Percentiles rank a stretch among this genome's conserved stretches.
Conservation (phyloP, 2,329 filamentous ascomycete species). For the Phialophora chinensis region DNA sequence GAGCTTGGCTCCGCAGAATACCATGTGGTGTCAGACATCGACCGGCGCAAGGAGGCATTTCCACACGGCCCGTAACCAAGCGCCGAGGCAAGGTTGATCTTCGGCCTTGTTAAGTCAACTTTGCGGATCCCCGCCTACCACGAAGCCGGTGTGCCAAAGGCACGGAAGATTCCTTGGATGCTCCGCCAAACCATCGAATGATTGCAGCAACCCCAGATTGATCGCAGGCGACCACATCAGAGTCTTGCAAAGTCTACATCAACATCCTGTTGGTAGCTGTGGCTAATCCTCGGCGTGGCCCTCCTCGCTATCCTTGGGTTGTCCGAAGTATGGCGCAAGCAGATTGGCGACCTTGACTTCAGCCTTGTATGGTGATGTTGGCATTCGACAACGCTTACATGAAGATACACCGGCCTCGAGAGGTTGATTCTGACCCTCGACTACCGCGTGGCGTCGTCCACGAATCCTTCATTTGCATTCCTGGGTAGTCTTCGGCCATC, state of each 20-base stretch:
- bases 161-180: neutral
- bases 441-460: neutral
- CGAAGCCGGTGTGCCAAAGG: neutral
- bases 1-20: neutral
- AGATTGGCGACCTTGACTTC: conserved; percentile 4
- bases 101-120: neutral
- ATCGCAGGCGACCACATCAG: neutral
- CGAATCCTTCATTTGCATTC: neutral
- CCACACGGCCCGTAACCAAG: conserved; percentile 5
- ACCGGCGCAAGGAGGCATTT: neutral
- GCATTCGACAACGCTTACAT: neutral
- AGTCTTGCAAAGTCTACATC: neutral
- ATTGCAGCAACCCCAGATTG: neutral
- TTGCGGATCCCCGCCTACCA: neutral
- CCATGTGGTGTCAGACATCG: neutral
- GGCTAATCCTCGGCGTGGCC: conserved; percentile 10
- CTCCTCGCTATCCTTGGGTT: neutral
- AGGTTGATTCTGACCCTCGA: conserved; percentile 22
- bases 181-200: neutral
- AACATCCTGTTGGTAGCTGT: neutral
- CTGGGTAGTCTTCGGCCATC: neutral
- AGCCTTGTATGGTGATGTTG: conserved; percentile 13
- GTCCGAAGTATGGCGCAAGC: neutral
- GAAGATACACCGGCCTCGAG: conserved; percentile 2
- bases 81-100: conserved; percentile 8